Conservation (phyloP, 1,284 basidiomycete genomes). For the Puccinia triticina region DNA sequence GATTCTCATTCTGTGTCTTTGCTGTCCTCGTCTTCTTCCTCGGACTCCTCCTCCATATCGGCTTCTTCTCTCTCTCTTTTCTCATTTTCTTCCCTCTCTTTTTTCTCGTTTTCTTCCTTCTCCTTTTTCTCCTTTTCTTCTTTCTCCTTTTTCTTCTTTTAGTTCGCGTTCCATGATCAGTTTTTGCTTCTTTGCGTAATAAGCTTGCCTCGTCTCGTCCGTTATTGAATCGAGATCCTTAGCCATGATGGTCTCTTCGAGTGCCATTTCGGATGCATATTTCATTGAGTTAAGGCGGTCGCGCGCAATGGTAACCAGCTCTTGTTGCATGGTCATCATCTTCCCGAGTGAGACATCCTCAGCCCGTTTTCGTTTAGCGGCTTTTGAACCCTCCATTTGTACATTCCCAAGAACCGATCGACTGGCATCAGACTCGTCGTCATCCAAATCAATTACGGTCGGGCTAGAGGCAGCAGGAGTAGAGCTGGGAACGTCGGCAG, state of each 20-base stretch:
- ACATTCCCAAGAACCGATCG: background rate
- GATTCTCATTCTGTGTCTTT: too few species aligned
- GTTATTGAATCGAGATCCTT: background rate
- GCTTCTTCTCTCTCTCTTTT: too few species aligned
- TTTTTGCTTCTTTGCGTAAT: background rate
- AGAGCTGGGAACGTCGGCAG: background rate
- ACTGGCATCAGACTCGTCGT: background rate
- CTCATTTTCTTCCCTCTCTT: too few species aligned
- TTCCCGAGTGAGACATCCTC: background rate
- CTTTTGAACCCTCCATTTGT: background rate
- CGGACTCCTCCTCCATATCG: too few species aligned
- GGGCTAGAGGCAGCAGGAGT: background rate
- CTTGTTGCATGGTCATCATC: background rate
- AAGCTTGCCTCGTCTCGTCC: background rate
- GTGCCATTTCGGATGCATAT: background rate
- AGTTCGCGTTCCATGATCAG: background rate
- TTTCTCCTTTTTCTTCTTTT: too few species aligned
- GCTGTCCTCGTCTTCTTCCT: too few species aligned
- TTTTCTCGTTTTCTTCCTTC: too few species aligned
- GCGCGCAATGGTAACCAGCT: background rate
- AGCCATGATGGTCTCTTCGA: background rate
- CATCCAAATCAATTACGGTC: background rate
- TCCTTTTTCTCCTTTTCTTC: too few species aligned
- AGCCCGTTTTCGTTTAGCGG: background rate
- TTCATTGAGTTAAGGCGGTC: background rate